Evolutionary conservation across 2,329 filamentous ascomycete genomes (phyloP), one percentile per base, ranked within the genome.

Genomic region (Xylaria multiplex): DNA sequence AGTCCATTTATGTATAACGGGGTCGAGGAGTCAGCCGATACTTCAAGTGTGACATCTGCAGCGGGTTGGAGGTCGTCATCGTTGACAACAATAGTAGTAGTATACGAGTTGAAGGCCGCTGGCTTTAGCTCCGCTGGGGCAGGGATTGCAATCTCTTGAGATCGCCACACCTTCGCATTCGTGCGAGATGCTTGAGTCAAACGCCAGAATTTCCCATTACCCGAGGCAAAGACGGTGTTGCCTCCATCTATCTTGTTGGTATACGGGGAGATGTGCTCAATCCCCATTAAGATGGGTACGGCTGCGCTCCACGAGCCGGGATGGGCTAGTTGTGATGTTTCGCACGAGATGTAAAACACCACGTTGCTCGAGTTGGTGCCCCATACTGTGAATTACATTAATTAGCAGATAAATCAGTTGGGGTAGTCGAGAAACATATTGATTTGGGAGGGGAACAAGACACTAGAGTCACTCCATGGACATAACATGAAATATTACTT

Each of bases 201-300:
- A 14, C 58, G 32, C 48, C 40, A 45, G 16, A 60, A 35, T 11
- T 60, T 60, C n/a, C 58, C 58, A 6, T 43, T 45, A 11, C 58
- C 58, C 2, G 58, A n/a, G 8, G 58, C 58, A 24, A 60, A 60
- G 13, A 60, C 32, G 32, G 58, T 60, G 35, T 60, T 60, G 19
- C 58, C 58, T 43, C 58, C 58, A n/a, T 60, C 58, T 13, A 30
- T 42, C 19, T 27, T 60, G 37, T 60, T 60, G 46, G 40, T 60
- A 16, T 42, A 60, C 22, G 58, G 46, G 9, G 59, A 62, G 5
- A 62, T 62, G 16, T 32, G 50, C 35, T 62, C 59, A 24, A 62
- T 4, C 9, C 42, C 50, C 1, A 8, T 42, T 24, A 62, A 37
- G 24, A 62, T 49, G 8, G 59, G 50, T 5, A 56, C 50, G 14